These are phyloP conservation scores for Neoboletus brunneissimus DNA, from an alignment of 768 basidiomycete genomes.

Conservation along the genomic window DNA sequence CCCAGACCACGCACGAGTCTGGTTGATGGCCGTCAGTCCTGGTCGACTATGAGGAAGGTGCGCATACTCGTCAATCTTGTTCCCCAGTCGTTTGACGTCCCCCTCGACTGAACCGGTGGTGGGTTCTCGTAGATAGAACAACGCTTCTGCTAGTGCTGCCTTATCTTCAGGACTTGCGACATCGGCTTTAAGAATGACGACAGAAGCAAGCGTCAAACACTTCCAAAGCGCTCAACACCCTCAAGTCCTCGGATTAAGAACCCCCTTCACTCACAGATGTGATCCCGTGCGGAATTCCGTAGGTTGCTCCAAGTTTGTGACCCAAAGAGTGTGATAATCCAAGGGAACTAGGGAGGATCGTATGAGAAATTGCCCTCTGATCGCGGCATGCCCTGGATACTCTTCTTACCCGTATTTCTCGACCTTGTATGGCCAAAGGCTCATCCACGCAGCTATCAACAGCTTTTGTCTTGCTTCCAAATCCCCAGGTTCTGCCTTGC, in stretches of 20 bases:
- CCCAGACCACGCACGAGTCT: slow-evolving; percentile 63
- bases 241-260: slow-evolving; percentile 7
- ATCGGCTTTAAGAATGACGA: slow-evolving; percentile 57
- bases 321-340: slow-evolving; percentile 77
- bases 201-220: slow-evolving; percentile 72
- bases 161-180: slow-evolving; percentile 61
- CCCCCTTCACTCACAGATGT: slow-evolving; percentile 56
- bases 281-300: slow-evolving; percentile 77
- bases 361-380: background rate
- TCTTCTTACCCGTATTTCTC: slow-evolving; percentile 51
- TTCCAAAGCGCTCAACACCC: slow-evolving; percentile 23
- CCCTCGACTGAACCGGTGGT: slow-evolving; percentile 63
- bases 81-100: slow-evolving; percentile 55
- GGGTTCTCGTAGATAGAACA: slow-evolving; percentile 58
- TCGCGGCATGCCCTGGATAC: background rate
- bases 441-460: slow-evolving; percentile 79
- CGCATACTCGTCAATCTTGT: slow-evolving; percentile 53
- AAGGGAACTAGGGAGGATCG: slow-evolving; percentile 42
- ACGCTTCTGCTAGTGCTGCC: slow-evolving; percentile 49
- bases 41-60: background rate
- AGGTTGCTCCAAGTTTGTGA: slow-evolving; percentile 69
- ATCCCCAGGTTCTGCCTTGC: slow-evolving; percentile 55
- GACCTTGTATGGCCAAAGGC: slow-evolving; percentile 62
- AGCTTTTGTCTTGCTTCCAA: slow-evolving; percentile 64
- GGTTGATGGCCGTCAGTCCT: slow-evolving; percentile 7